Evolutionary conservation across 352 stramenopile genomes (phyloP), one percentile per base, ranked within the genome.

Genomic region (Aphanomyces invadans): DNA sequence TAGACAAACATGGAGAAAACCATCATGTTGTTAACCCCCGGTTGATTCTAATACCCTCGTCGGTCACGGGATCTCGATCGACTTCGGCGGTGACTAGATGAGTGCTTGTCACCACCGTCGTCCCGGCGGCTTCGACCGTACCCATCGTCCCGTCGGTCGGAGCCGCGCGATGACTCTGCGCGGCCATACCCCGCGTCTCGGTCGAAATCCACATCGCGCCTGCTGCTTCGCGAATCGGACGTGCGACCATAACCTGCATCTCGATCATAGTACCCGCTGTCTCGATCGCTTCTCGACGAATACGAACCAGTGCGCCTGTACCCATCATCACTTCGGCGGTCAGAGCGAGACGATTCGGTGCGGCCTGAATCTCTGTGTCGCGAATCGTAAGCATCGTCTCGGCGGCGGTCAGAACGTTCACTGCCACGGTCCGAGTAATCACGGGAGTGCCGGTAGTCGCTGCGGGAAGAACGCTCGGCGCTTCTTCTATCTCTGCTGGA

Each of bases 171-270:
- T 7, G 36, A 42, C 15, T 42, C 25, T 19, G 36, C 28, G 21
- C 54, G 54, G 33, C 54, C 54, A 48, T 62, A 62, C 25, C 54
- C 55, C 2, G 26, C 17, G 42, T 63, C 55, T 25, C 49, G 49
- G 49, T 57, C 49, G 1, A 31, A 60, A 2, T 31, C 9, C n/a
- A n/a, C n/a, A n/a, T n/a, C n/a, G n/a, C n/a, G n/a, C 51, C 25
- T 21, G 12, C 44, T 52, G 44, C 12, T 26, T 9, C 21, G 12
- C 23, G 12, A 7, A 25, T n/a, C 44, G 21, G 44, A 52, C 4
- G 4, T 52, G 5, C 21, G 12, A 52, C 21, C 44, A 23, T 25
- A 26, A 7, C 21, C 12, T 52, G 12, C 44, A 23, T 52, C 21
- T 21, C 44, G 12, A 52, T 52, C 19, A n/a, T n/a, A n/a, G 44